Conservation (phyloP, 768 basidiomycete species). For the Amanita phalloides region DNA sequence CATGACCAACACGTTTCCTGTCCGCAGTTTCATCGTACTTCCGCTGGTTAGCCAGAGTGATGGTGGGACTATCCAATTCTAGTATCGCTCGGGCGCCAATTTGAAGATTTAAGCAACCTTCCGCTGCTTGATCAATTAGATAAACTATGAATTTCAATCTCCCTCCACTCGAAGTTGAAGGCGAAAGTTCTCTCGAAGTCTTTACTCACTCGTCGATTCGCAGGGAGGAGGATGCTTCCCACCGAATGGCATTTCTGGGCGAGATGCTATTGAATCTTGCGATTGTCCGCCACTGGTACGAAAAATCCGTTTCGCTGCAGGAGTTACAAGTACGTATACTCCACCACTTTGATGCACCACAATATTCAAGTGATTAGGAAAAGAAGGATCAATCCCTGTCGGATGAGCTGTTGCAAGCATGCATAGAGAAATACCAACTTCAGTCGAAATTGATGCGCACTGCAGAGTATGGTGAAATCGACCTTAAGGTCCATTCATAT, state of each 20-base stretch:
- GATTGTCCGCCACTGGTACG: constrained; percentile 22
- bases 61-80: not conserved
- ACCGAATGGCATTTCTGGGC: not conserved
- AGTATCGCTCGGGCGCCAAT: not conserved
- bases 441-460: not conserved
- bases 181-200: not conserved
- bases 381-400: not conserved
- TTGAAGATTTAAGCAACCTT: not conserved
- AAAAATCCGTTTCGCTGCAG: not conserved
- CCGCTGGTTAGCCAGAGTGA: not conserved
- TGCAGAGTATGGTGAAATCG: not conserved
- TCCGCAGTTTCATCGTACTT: not conserved
- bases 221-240: not conserved
- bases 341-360: not conserved
- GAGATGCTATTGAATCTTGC: constrained; percentile 2
- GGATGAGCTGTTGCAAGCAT: not conserved
- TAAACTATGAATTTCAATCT: not conserved
- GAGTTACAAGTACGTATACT: not conserved
- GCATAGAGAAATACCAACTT: constrained; percentile 1
- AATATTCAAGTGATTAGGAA: not conserved
- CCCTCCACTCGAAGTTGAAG: not conserved
- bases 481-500: not conserved
- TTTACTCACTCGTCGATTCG: not conserved
- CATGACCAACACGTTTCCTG: not conserved
- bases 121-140: not conserved